These are phyloP conservation scores for Lentinula sp. DNA, from an alignment of 768 basidiomycete species.

Conservation along the genomic window DNA sequence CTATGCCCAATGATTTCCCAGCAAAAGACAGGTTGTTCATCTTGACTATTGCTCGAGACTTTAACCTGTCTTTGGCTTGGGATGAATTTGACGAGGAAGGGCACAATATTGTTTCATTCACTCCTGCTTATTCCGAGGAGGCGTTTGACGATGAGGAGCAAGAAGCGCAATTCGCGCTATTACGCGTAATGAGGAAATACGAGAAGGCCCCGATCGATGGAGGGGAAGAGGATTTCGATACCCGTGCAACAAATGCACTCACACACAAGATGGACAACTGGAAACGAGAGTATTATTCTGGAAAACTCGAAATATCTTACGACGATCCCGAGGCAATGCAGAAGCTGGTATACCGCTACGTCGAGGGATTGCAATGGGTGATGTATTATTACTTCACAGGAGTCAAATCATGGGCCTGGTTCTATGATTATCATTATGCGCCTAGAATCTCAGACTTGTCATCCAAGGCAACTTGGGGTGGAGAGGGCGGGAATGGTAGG, in stretches of 20 bases:
- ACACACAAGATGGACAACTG: slow-evolving; percentile 87
- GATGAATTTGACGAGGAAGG: slow-evolving; percentile 89
- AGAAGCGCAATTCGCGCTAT: slow-evolving; percentile 67
- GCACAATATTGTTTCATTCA: slow-evolving; percentile 58
- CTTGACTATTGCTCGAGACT: slow-evolving; percentile 61
- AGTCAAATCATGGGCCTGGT: slow-evolving; percentile 98
- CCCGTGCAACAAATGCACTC: slow-evolving; percentile 63
- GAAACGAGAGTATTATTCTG: slow-evolving; percentile 90
- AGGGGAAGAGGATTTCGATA: slow-evolving; percentile 72
- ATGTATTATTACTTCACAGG: slow-evolving; percentile 99
- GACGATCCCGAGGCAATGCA: slow-evolving; percentile 63
- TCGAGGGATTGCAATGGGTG: slow-evolving; percentile 97
- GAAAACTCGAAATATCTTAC: slow-evolving; percentile 80
- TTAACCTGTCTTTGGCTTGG: slow-evolving; percentile 82
- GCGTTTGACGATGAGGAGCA: slow-evolving; percentile 52
- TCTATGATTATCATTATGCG: slow-evolving; percentile 97
- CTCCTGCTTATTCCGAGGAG: slow-evolving; percentile 48
- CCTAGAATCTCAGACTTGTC: slow-evolving; percentile 87
- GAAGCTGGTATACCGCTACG: slow-evolving; percentile 71
- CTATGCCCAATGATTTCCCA: slow-evolving; percentile 74
- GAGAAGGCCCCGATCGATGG: slow-evolving; percentile 77
- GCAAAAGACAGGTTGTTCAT: slow-evolving; percentile 81
- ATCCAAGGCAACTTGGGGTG: background rate
- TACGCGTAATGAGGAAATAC: slow-evolving; percentile 84
- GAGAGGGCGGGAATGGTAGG: background rate